Evolutionary conservation across 1,139 yeast species (phyloP), one percentile per base, ranked within the genome.

Genomic region (Fermentozyma sake): DNA sequence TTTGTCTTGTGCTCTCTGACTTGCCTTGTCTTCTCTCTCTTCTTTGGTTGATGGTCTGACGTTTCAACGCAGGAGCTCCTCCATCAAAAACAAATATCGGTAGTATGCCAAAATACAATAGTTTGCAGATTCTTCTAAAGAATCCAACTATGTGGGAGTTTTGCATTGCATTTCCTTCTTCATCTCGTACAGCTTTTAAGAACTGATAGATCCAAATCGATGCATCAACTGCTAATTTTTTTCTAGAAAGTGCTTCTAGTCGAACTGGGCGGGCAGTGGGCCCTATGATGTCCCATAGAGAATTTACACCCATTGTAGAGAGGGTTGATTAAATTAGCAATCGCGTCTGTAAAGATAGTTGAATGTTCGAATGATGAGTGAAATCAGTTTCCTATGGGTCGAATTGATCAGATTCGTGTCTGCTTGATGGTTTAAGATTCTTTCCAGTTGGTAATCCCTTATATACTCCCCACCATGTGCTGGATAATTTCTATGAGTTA

Each of bases 191-290:
- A 1, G 98, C 98, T 50, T 89, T 91, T 39, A 93, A 62, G 48
- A 93, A 93, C 53, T 93, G 99, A 51, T 93, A 93, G 31, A 93
- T 84, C 99, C 99, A 93, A 41, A 93, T 93, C 2, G 97, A 89
- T 0, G 98, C 99, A 63, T 93, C 99, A 7, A 93, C 93, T 0
- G 98, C 98, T 44, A 93, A 62, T 33, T 73, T 67, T 50, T 82
- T 82, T 35, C 87, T 75, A 12, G 76, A 61, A 22, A 91, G 65
- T 0, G 95, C 80, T 50, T 91, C 98, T 17, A 93, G 68, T 30
- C 91, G 68, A 3, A 91, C 95, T 0, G 98, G 96, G 30, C 84
- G 67, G 0, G 97, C 94, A 0, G 91, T 76, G 0, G 96, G 95
- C 3, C 89, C 94, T 4, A 91, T 68, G 12, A 91, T 79, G 29